These are phyloP conservation scores for Daldinia decipiens DNA, from an alignment of 495 filamentous ascomycete genomes.

Conservation along the genomic window DNA sequence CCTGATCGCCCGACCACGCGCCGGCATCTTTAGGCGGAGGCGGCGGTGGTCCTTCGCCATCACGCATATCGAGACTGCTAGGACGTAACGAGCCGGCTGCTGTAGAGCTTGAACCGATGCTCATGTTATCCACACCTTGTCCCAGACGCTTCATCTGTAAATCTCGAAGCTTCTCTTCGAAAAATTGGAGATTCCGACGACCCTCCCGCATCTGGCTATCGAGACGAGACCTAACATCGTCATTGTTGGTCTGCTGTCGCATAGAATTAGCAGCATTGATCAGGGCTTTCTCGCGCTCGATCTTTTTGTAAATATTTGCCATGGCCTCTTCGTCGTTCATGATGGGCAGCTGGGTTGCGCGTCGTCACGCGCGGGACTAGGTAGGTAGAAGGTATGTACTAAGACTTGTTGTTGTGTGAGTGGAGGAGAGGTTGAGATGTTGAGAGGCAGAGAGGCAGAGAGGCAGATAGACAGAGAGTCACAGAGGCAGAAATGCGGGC, in stretches of 20 bases:
- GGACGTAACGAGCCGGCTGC: conserved; percentile 49
- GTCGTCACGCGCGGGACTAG: conserved; percentile 53
- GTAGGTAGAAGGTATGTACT: conserved; percentile 10
- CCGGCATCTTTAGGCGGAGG: conserved; percentile 73
- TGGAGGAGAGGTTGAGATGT: conserved; percentile 17
- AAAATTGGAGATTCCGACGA: conserved; percentile 89
- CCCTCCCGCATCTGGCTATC: conserved; percentile 94
- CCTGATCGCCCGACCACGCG: conserved; percentile 51
- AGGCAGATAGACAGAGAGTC: no score
- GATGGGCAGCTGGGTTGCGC: conserved; percentile 51
- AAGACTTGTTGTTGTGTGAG: conserved; percentile 22
- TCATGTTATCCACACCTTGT: conserved; percentile 71
- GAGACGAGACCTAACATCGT: conserved; percentile 83
- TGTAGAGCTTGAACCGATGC: conserved; percentile 56
- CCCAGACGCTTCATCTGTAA: conserved; percentile 82
- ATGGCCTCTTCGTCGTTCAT: conserved; percentile 84
- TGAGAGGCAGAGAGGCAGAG: background rate
- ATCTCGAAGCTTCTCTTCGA: conserved; percentile 89
- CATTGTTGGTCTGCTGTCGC: conserved; percentile 94
- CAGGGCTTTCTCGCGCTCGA: conserved; percentile 95
- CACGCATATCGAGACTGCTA: conserved; percentile 49
- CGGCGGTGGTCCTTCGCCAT: conserved; percentile 61
- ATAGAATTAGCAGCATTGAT: conserved; percentile 94
- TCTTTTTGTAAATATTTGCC: conserved; percentile 92
- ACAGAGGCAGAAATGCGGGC: conserved; percentile 32